Evolutionary conservation across 2,329 filamentous ascomycete genomes (phyloP).

Genomic region (Mariannaea elegans): DNA sequence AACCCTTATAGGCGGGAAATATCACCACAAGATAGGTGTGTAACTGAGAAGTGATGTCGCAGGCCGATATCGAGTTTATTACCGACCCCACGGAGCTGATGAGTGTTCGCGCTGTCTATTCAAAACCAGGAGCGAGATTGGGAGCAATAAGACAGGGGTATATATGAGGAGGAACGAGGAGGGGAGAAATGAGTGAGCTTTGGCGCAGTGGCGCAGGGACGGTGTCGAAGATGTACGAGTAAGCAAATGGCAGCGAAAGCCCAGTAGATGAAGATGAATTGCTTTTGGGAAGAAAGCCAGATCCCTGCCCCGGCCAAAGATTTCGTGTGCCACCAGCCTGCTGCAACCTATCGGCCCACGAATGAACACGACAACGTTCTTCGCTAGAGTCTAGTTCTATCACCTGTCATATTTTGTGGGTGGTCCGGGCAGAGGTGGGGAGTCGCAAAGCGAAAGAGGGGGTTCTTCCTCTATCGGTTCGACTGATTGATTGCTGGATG

Average conservation of each 20-base stretch:
- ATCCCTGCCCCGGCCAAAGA: slow-evolving; percentile 3
- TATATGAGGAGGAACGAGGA: background rate
- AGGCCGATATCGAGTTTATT: slow-evolving; percentile 5
- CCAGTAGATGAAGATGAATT: slow-evolving; percentile 8
- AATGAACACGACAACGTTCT: slow-evolving; percentile 18
- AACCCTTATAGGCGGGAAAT: background rate
- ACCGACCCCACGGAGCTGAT: background rate
- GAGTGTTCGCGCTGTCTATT: background rate
- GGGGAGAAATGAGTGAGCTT: background rate
- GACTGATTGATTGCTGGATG: background rate
- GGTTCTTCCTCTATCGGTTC: background rate
- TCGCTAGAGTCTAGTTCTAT: slow-evolving; percentile 21
- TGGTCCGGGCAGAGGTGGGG: slow-evolving; percentile 15
- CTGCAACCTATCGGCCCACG: slow-evolving; percentile 13
- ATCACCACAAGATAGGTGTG: background rate
- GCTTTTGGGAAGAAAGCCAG: slow-evolving; percentile 6
- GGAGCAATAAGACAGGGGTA: background rate
- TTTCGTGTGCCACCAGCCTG: slow-evolving; percentile 15
- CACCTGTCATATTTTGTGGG: slow-evolving; percentile 27
- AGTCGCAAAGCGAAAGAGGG: background rate
- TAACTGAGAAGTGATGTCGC: background rate
- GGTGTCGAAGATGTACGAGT: background rate
- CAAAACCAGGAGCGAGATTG: background rate
- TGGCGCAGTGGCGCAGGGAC: slow-evolving; percentile 4
- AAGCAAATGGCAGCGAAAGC: slow-evolving; percentile 3